phyloP scores from a whole-genome alignment of 2,329 filamentous ascomycete species.

The Phyllosticta citrichinensis region DNA sequence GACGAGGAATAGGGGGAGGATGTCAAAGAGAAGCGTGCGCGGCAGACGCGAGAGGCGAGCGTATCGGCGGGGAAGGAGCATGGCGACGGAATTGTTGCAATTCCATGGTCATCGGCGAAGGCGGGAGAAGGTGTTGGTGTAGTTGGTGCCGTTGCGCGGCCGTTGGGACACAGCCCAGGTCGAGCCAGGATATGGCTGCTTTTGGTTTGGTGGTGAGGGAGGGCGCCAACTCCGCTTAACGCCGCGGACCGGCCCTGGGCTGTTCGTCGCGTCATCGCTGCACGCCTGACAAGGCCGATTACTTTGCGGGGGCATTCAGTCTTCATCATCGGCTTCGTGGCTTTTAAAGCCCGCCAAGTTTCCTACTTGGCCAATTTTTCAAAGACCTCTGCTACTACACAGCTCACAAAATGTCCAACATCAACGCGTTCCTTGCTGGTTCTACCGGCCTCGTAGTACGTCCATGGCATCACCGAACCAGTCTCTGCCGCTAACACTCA shows the following conservation, averaged over 20 bases:
- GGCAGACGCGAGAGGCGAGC: conserved; percentile 7
- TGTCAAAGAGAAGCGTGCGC: conserved; percentile 6
- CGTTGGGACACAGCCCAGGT: neutral
- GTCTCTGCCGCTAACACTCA: conserved; percentile 15
- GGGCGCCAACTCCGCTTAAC: neutral
- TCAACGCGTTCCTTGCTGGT: conserved; percentile 47
- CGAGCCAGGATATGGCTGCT: neutral
- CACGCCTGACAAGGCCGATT: neutral
- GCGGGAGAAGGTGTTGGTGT: neutral
- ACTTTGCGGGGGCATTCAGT: neutral
- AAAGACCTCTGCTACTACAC: neutral
- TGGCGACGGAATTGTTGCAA: neutral
- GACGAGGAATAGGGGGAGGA: conserved; percentile 5
- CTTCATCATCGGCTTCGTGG: neutral
- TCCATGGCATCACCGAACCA: conserved; percentile 7
- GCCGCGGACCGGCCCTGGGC: neutral
- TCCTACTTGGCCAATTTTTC: neutral
- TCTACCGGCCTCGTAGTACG: conserved; percentile 52
- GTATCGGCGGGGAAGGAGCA: conserved; percentile 7
- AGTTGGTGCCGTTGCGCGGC: conserved; percentile 4
- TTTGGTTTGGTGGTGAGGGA: neutral
- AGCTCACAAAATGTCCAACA: conserved; percentile 7
- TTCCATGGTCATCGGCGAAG: neutral
- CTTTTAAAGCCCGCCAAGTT: neutral
- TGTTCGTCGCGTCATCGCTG: neutral